Evolutionary conservation across 2,329 filamentous ascomycete genomes (phyloP), one percentile per base, ranked within the genome.

Genomic region (Malbranchea cinnamomea): DNA sequence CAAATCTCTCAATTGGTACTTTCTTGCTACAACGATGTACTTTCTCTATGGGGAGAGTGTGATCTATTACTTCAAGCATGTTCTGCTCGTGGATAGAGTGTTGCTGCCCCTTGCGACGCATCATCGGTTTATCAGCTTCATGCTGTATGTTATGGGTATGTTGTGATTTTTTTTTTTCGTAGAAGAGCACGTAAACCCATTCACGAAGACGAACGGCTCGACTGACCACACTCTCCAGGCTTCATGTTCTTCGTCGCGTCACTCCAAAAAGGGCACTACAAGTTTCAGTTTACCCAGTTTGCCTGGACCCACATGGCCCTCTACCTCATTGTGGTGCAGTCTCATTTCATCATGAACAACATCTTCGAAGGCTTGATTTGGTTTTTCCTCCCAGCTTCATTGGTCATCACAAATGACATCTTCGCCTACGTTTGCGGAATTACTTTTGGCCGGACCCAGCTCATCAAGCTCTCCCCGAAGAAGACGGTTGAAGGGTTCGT

Each of bases 281-380:
- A 78, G 54, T 95, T 98, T 61, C 89, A 98, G 58, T 98, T 98
- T 60, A 93, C 85, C 38, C 89, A 98, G 57, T 98, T 95, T 49
- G 89, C 85, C 31, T 98, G 89, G 89, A 95, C 89, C 9, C 89
- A 98, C 56, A 95, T 98, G 85, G 89, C 91, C 4, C 71, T 98
- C 12, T 95, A 92, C 63, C 67, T 98, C 47, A 94, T 98, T 47
- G 87, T 95, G 22, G 85, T 93, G 4, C 85, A 98, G 57, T 85
- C 89, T 9, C 89, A 98, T 55, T 98, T 98, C 56, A 83, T 95
- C 61, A 95, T 98, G 82, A 98, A 98, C 68, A 98, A 98, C 58
- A 79, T 98, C 41, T 91, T 98, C 46, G 89, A 98, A 61, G 89
- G 89, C 61, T 84, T 98, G 80, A 92, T 98, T 53, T 98, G 89